A percentile compares a stretch with the other conserved stretches of the same genome.
These are phyloP conservation scores for Jaltomata sinuosa DNA, from an alignment of 257 asterid genomes.

Conservation along the genomic window DNA sequence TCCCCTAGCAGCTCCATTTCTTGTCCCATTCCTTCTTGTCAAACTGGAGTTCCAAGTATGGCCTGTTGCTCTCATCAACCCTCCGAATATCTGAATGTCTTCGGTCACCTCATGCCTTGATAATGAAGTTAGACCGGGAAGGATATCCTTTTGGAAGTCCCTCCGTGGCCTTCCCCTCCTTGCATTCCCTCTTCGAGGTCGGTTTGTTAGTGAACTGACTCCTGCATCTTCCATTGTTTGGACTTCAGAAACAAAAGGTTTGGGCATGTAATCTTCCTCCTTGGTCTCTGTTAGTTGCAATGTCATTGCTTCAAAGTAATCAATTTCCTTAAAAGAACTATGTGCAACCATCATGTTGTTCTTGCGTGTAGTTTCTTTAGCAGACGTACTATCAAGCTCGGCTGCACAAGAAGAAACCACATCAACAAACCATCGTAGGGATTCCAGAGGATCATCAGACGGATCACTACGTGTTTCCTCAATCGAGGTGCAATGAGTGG, in stretches of 20 bases:
- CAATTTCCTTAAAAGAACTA: slow-evolving; percentile 39
- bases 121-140: slow-evolving; percentile 72
- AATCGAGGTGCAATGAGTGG: slow-evolving; percentile 11
- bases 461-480: slow-evolving; percentile 8
- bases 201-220: slow-evolving; percentile 12
- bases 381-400: slow-evolving; percentile 18
- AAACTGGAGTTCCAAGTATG: slow-evolving; percentile 59
- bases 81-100: slow-evolving; percentile 87
- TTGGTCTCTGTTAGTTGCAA: slow-evolving; percentile 50
- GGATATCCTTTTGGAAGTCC: slow-evolving; percentile 93
- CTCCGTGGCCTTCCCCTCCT: slow-evolving; percentile 92
- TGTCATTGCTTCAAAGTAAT: slow-evolving; percentile 81
- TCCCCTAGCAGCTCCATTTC: slow-evolving; percentile 56
- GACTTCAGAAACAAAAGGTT: slow-evolving; percentile 48
- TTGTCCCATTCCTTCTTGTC: slow-evolving; percentile 58
- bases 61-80: slow-evolving; percentile 89
- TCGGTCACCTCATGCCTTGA: slow-evolving; percentile 87
- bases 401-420: slow-evolving; percentile 26
- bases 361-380: slow-evolving; percentile 13
- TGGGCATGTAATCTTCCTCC: slow-evolving; percentile 82
- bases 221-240: slow-evolving; percentile 36
- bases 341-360: slow-evolving; percentile 8
- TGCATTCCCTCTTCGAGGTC: slow-evolving; percentile 77
- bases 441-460: slow-evolving; percentile 36
- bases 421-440: slow-evolving; percentile 61